A percentile compares a stretch with the other conserved stretches of the same genome.
Conservation (phyloP, 768 basidiomycete species). For the Dioszegia crocea region DNA sequence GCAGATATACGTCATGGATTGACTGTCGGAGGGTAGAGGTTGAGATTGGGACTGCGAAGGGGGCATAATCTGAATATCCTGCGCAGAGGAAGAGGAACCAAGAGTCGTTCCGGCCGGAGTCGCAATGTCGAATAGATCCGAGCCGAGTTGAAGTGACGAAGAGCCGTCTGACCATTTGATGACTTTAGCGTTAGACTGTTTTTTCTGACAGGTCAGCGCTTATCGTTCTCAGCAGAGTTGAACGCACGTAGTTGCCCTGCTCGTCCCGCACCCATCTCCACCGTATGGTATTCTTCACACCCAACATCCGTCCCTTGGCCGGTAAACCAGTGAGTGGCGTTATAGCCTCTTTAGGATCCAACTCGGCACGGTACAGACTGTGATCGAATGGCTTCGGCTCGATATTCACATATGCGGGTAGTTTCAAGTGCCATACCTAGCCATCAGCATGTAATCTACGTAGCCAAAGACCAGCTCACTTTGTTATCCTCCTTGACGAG, state of each 20-base stretch:
- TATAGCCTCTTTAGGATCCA: constrained; percentile 72
- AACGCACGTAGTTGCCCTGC: constrained; percentile 65
- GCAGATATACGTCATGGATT: neutral
- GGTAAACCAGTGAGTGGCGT: constrained; percentile 51
- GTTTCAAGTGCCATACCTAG: constrained; percentile 86
- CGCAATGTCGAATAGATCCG: constrained; percentile 83
- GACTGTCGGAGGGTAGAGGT: neutral
- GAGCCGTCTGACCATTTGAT: constrained; percentile 96
- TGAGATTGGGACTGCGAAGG: neutral
- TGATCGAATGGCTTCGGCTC: constrained; percentile 70
- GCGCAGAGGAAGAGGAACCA: neutral
- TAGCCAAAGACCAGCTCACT: constrained; percentile 54
- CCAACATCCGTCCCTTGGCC: constrained; percentile 68
- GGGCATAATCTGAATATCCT: neutral
- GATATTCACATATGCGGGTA: constrained; percentile 89
- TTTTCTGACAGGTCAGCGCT: constrained; percentile 54
- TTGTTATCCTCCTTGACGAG: constrained; percentile 75
- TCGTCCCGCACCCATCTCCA: constrained; percentile 90
- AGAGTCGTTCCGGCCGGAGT: constrained; percentile 24
- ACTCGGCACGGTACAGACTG: constrained; percentile 67
- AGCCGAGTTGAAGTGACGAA: constrained; percentile 81
- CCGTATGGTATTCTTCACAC: constrained; percentile 88
- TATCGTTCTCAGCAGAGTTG: neutral
- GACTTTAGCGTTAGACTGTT: constrained; percentile 84
- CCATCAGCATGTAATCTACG: neutral